Evolutionary conservation across 495 filamentous ascomycete species (phyloP), one percentile per base, ranked within the genome.

Genomic region (Bathelium albidoporum): DNA sequence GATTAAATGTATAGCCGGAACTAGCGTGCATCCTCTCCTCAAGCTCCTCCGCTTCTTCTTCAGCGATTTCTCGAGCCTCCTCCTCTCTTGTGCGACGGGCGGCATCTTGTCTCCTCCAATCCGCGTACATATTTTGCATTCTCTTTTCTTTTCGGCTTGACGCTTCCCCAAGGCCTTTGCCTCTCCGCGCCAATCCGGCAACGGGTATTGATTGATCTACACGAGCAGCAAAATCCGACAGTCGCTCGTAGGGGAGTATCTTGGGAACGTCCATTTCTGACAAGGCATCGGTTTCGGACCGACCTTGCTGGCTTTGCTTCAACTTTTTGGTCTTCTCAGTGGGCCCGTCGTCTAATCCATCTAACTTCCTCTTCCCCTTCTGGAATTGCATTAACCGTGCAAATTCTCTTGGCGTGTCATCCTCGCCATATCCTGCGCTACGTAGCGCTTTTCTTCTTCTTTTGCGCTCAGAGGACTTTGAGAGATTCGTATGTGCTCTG

Each of bases 381-480:
- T 84, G 76, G 71, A 82, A 83, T 18, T 85, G 82, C 87, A 97
- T 91, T 63, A 96, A 73, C 2, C 89, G 85, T 32, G 82, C 80
- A 76, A 97, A 97, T 5, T 87, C 90, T 58, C 87, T 87, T 5
- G 93, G 93, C 7, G 88, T 91, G 73, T 97, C 93, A 71, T 95
- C 85, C 43, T 81, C 76, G 22, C 72, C 69, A 49, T 76, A 77
- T 49, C 60, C 69, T 32, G 58, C 55, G 2, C 62, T 65, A 28
- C 12, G 59, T n/a, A 18, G 32, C 44, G 67, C 68, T 61, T 79
- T 77, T 62, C 77, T 76, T n/a, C 80, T 76, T 63, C 79, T 78
- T 63, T 78, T 78, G 49, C 22, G 2, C 16, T 29, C 16, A 24
- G 49, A 26, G 29, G 24, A 2, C 20, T 26, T 20, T 16, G 20